Evolutionary conservation across 768 basidiomycete species (phyloP).

Genomic region (Lactarius hatsudake): DNA sequence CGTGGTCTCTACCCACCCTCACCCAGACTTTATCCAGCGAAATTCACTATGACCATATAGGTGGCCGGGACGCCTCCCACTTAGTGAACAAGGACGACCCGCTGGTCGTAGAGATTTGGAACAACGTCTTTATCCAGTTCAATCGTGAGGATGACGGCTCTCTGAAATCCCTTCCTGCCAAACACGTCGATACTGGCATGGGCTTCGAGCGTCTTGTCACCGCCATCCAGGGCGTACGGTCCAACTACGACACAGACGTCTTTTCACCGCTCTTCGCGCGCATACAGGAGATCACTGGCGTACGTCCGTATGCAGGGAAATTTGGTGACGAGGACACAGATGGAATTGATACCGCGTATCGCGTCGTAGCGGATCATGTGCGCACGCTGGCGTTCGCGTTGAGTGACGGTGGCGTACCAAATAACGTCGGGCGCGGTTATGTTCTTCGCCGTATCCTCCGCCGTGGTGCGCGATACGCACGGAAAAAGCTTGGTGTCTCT

Average conservation of each 20-base stretch:
- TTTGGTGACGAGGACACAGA: constrained; percentile 95
- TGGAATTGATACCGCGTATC: constrained; percentile 96
- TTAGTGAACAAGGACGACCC: constrained; percentile 97
- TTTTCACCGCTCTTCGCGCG: constrained; percentile 86
- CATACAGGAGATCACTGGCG: constrained; percentile 87
- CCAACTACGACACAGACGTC: constrained; percentile 98
- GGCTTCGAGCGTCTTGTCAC: constrained; percentile 98
- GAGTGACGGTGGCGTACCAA: constrained; percentile 94
- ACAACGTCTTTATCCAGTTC: constrained; percentile 99
- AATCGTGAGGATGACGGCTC: constrained; percentile 91
- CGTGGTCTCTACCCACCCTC: neutral
- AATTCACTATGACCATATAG: constrained; percentile 95
- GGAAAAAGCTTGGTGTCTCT: constrained; percentile 89
- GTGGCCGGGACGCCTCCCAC: constrained; percentile 91
- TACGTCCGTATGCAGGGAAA: constrained; percentile 81
- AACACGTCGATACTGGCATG: constrained; percentile 99
- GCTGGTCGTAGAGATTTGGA: constrained; percentile 98
- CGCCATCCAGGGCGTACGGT: constrained; percentile 82
- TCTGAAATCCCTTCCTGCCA: constrained; percentile 76
- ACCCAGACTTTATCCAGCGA: constrained; percentile 50
- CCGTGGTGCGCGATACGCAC: constrained; percentile 91
- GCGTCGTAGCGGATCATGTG: constrained; percentile 95
- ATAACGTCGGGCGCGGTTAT: constrained; percentile 95
- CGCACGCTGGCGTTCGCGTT: constrained; percentile 94
- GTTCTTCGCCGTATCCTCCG: constrained; percentile 93